Base-by-base conservation (phyloP, 2,329 filamentous ascomycete genomes). In the Helicocarpus griseus region DNA sequence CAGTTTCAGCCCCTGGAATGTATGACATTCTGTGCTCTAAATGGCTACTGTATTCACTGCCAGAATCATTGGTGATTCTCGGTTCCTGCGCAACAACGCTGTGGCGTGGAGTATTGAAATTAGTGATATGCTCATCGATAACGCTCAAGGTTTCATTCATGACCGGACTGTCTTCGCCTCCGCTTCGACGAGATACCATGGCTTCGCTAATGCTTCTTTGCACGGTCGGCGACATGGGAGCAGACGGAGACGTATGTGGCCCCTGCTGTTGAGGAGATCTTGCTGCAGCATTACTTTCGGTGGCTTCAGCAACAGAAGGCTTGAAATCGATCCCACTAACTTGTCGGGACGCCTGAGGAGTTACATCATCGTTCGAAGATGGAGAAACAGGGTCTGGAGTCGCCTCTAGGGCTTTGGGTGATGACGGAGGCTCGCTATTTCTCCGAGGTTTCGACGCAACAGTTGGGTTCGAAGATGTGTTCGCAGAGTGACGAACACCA, bases 121-220 rank as follows among this genome's bases (percentile, higher is more conserved):
- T 87, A 39, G 89, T 95, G 60, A 97, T 95, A 65, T 96, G 91
- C 69, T 97, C 91, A 66, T 97, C 86, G 61, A 97, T 97, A 53
- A 97, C 91, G 63, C 89, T 95, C 48, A 97, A 73, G 0, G 91
- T 96, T 67, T 97, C 90, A 65, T 90, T 89, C 75, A 97, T 86
- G 47, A 96, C 90, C 9, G 87, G 86, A 63, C 82, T 86, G 50
- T 83, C 80, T 58, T 82, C n/a, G n/a, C n/a, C 73, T 17, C 74
- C 65, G 58, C 72, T 68, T 61, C 54, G 62, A 59, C 82, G 73
- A 54, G 73, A 73, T 51, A 73, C 69, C 46, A 80, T 64, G 43
- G 71, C 66, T 54, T 74, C 65, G 52, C 69, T 65, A 54, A 76
- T 69, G 38, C 69, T 69, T 49, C 70, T 66, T 54, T 74, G 72